A percentile compares a stretch with the other conserved stretches of the same genome.
Conservation (phyloP, 2,329 filamentous ascomycete genomes). For the Samsoniella hepiali region DNA sequence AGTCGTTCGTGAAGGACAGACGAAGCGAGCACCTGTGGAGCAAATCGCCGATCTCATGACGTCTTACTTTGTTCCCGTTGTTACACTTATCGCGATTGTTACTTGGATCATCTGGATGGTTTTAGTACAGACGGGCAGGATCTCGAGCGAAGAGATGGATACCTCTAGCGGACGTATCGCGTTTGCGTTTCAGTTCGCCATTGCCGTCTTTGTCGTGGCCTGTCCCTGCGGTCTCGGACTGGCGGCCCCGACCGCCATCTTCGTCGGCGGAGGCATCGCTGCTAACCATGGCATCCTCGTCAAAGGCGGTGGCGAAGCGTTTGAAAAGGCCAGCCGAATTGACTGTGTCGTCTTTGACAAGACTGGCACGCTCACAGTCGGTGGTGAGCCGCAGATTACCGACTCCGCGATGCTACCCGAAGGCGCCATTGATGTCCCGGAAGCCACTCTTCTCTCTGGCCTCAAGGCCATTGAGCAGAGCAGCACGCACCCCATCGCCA, state of each 20-base stretch:
- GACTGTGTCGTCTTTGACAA: slow-evolving; percentile 85
- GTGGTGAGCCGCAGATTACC: slow-evolving; percentile 69
- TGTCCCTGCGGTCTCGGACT: slow-evolving; percentile 82
- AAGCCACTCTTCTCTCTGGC: slow-evolving; percentile 45
- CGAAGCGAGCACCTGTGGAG: slow-evolving; percentile 71
- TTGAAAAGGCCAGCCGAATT: slow-evolving; percentile 76
- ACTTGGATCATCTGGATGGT: slow-evolving; percentile 72
- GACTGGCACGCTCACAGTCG: slow-evolving; percentile 75
- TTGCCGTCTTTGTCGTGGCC: slow-evolving; percentile 82
- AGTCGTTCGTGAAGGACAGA: slow-evolving; percentile 74
- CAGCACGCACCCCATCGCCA: slow-evolving; percentile 72
- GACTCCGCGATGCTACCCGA: slow-evolving; percentile 44
- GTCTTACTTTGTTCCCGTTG: slow-evolving; percentile 71
- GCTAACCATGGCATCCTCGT: slow-evolving; percentile 77
- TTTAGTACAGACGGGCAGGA: slow-evolving; percentile 55
- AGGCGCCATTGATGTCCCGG: slow-evolving; percentile 24
- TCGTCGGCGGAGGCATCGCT: slow-evolving; percentile 76
- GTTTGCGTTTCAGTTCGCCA: slow-evolving; percentile 78
- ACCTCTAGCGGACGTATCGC: slow-evolving; percentile 63
- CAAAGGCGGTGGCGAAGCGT: slow-evolving; percentile 80
- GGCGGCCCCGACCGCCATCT: slow-evolving; percentile 82
- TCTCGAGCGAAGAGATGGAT: slow-evolving; percentile 57
- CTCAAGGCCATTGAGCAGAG: slow-evolving; percentile 64
- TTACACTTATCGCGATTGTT: slow-evolving; percentile 64
- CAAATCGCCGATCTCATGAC: slow-evolving; percentile 70